Evolutionary conservation across 495 filamentous ascomycete genomes (phyloP).

Genomic region (Xylona heveae): DNA sequence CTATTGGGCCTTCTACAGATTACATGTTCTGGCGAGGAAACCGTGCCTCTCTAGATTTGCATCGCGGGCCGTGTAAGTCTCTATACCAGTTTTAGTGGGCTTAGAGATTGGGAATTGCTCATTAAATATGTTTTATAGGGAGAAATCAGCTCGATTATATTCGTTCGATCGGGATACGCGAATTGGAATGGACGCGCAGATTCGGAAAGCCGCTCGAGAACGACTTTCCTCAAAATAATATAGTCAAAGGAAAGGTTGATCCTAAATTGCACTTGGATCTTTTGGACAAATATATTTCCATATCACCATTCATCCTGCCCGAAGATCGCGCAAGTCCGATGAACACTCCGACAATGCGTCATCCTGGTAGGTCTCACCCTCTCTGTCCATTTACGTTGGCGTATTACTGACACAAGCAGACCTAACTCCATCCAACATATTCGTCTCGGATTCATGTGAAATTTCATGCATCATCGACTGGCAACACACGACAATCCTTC

Average conservation of each 20-base stretch:
- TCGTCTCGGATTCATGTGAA: constrained; percentile 11
- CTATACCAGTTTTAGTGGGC: not conserved
- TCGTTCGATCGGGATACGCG: constrained; percentile 4
- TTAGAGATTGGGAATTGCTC: not conserved
- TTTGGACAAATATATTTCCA: constrained; percentile 9
- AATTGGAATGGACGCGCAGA: constrained; percentile 7
- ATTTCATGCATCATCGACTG: constrained; percentile 16
- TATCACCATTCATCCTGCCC: constrained; percentile 8
- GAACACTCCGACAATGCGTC: constrained; percentile 13
- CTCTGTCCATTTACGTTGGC: too few species aligned
- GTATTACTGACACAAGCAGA: too few species aligned
- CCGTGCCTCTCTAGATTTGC: constrained; percentile 8
- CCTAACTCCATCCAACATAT: constrained; percentile 16
- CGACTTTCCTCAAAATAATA: constrained; percentile 1
- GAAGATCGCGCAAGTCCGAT: constrained; percentile 6
- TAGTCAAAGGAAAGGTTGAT: constrained; percentile 2
- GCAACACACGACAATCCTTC: constrained; percentile 15
- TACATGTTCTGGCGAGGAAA: constrained; percentile 20
- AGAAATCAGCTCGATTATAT: constrained; percentile 3
- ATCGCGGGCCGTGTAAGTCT: constrained; percentile 19
- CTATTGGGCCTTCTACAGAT: constrained; percentile 17
- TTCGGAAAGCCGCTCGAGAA: constrained; percentile 3
- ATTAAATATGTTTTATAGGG: not conserved
- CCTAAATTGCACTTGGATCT: constrained; percentile 4
- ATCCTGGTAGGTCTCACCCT: too few species aligned